Evolutionary conservation across 2,329 filamentous ascomycete genomes (phyloP), one percentile per base, ranked within the genome.

Genomic region (Scedosporium apiospermum): DNA sequence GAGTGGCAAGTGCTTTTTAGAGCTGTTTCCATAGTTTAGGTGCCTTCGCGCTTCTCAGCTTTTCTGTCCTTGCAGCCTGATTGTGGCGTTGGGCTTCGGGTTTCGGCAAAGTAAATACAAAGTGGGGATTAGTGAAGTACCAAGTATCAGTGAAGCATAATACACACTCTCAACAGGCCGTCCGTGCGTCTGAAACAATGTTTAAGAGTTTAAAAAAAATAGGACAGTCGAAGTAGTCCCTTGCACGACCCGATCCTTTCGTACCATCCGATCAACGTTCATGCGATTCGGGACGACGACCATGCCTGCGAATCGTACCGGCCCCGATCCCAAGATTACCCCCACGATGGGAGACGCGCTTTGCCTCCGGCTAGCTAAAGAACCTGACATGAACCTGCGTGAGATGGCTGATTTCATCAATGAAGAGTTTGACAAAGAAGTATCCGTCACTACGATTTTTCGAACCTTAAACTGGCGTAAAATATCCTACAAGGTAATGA

Each of bases 281-380:
- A 2, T 3, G 18, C 57, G 18, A 26, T 59, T 59, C 38, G 34
- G 57, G 18, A 41, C 57, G 12, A 59, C 57, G 2, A 59, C 57
- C 27, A 16, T 44, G 23, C 57, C 57, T 14, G 10, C 57, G 10
- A 59, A 59, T n/a, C 57, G 7, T 59, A 59, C 34, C 18, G 18
- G 34, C n/a, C 57, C 57, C 12, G 18, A 59, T 59, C 57, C 57
- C 16, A 59, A 59, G 57, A 41, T 59, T 41, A 59, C 57, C 34
- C 57, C 34, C 12, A 59, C n/a, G 6, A 59, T 58, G n/a, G 12
- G 21, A 41, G 30, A 21, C 2, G 34, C 57, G 6, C 57, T 58
- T 38, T 41, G 4, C 34, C 57, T 3, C 57, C 57, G 18, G 34
- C 34, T 58, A 9, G 57, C 57, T 23, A 59, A 44, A 41, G 57